Evolutionary conservation across 2,329 filamentous ascomycete genomes (phyloP), one percentile per base, ranked within the genome.

Genomic region (Pseudogymnoascus sp.): DNA sequence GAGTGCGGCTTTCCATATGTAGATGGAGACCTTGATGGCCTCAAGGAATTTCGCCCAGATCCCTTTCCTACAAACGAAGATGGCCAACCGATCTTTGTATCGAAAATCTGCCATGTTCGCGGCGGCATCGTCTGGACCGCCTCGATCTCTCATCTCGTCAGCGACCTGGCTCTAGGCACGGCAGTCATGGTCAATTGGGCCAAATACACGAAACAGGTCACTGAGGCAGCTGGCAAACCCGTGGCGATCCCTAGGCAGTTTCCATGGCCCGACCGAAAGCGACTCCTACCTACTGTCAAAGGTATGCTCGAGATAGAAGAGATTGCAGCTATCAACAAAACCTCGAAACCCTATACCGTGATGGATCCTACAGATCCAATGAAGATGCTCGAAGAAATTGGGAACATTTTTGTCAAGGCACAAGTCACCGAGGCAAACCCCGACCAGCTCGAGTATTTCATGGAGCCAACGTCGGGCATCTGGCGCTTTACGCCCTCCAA

Each of bases 21-120:
- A 18, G 57, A 58, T 58, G 57, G 57, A 22, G 57, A 58, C 35
- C 57, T 22, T 20, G 57, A 58, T 14, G 57, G 57, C 30, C 57
- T 58, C 18, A 58, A 9, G 18, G 57, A 35, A 9, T 38, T 58
- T 8, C 57, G 57, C 20, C 25, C 57, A 58, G 22, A 35, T 12
- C 32, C 32, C 35, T 58, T 58, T 28, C 57, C 57, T 35, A 38
- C 32, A n/a, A 38, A 9, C 35, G 32, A 58, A 38, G 35, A 35
- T 5, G 57, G 57, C 14, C 32, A 58, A 22, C 57, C 57, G 12
- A 38, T 22, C 6, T 38, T 58, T 37, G 57, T 38, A 7, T 6
- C 57, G 6, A 35, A 58, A 9, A 35, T 58, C n/a, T 35, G 35
- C 22, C 18, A 35, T 12, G 35, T 58, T 20, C 32, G 35, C 18